Evolutionary conservation across 441 rosid species (phyloP), one percentile per base, ranked within the genome.

Genomic region (Flueggea neowawraea): DNA sequence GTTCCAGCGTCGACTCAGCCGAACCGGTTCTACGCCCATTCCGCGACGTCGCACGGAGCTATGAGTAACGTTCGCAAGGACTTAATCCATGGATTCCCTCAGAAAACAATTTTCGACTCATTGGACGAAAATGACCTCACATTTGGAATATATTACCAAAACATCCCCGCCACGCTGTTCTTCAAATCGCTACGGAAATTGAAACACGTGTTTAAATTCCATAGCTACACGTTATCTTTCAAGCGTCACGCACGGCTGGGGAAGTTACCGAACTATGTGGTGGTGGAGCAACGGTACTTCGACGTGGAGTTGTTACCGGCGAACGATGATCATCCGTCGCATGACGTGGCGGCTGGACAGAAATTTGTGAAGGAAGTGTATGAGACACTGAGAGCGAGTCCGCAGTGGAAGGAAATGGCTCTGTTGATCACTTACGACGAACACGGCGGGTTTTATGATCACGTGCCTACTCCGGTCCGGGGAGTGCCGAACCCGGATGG

Each of bases 1-100:
- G 93, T 93, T 16, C 98, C 98, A 3, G 81, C 97, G 36, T 93
- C 97, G 12, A 93, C 98, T 48, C 98, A 93, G 61, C 98, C 98
- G 41, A 93, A 93, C 82, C 90, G 98, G 54, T 85, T 93, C 78
- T 93, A 88, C 64, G 92, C 87, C 56, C 98, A 93, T 65, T 93
- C 97, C 6, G 98, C 98, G 62, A 93, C 98, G 55, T 93, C 98
- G 8, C 97, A 90, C 63, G 98, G 97, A 2, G 89, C 91, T 16
- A 67, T 65, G 36, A 88, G 97, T 75, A 93, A 93, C 74, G 97
- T 87, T 0, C 80, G 82, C 62, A 90, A 84, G 68, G 97, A 93
- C 73, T 86, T 93, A 4, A 58, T 93, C 61, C 81, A 75, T 57
- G 98, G 98, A 3, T 93, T 90, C 74, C 98, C 97, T 12, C 97